phyloP scores from a whole-genome alignment of 108 stramenopile species.

The Skeletonema marinoi region DNA sequence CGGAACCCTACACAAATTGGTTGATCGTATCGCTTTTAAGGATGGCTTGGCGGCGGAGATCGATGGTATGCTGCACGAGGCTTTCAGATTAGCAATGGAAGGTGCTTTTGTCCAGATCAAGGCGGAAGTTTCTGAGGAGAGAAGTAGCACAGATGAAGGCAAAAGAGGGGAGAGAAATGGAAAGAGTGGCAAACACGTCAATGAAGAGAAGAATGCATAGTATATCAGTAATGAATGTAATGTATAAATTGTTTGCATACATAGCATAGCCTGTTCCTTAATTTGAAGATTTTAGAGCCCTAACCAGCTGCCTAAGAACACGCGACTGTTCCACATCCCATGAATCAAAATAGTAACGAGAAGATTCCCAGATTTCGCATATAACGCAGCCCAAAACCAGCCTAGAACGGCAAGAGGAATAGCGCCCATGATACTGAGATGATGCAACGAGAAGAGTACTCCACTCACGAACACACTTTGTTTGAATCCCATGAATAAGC shows the following conservation, averaged over 20 bases:
- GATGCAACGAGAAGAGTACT: constrained; percentile 86
- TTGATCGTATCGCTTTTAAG: not conserved
- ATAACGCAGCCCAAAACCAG: constrained; percentile 87
- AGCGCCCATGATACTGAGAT: constrained; percentile 79
- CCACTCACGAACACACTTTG: constrained; percentile 74
- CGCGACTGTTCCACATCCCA: constrained; percentile 93
- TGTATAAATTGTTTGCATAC: not conserved
- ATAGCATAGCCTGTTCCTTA: not conserved
- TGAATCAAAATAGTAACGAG: constrained; percentile 89
- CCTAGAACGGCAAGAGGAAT: constrained; percentile 90
- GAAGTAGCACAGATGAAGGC: too few relatives aligned
- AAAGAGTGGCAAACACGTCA: not conserved
- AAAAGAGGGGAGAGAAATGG: too few relatives aligned
- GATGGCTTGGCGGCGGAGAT: not conserved
- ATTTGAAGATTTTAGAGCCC: constrained; percentile 66
- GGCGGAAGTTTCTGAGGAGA: not conserved
- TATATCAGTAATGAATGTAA: too few relatives aligned
- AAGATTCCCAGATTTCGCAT: constrained; percentile 83
- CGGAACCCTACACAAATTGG: not conserved
- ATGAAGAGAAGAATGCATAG: not conserved
- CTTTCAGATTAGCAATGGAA: not conserved
- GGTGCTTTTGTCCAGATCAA: not conserved
- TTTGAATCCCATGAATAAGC: constrained; percentile 55
- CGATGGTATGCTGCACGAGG: not conserved
- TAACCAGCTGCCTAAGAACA: constrained; percentile 90